Percentiles rank a stretch among this genome's conserved stretches.
These are phyloP conservation scores for Cruciata laevipes DNA, from an alignment of 257 asterid genomes.

Conservation along the genomic window DNA sequence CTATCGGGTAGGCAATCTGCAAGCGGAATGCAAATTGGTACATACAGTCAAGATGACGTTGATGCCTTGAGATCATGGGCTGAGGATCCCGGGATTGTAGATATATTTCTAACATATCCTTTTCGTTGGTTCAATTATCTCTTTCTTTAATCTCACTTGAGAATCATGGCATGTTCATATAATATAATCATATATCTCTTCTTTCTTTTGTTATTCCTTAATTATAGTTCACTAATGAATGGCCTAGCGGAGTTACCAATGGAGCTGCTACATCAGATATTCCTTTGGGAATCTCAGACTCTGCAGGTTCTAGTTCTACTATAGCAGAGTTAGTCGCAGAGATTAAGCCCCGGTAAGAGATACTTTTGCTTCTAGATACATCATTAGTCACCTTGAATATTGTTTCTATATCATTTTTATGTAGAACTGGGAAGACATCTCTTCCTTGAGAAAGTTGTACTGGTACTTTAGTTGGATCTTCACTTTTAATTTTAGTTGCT, in stretches of 20 bases:
- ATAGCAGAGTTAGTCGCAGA: conserved; percentile 78
- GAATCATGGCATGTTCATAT: background rate
- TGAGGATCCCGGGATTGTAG: conserved; percentile 78
- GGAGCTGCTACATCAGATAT: conserved; percentile 50
- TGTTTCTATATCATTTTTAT: background rate
- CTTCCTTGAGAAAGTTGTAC: background rate
- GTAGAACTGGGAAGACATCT: background rate
- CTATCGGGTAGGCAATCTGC: conserved; percentile 76
- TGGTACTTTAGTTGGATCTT: background rate
- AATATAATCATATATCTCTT: background rate
- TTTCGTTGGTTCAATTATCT: conserved; percentile 12
- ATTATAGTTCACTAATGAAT: conserved; percentile 71
- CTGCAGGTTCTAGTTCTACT: conserved; percentile 44
- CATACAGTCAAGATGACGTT: conserved; percentile 80
- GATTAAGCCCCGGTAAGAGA: conserved; percentile 86
- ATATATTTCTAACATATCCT: conserved; percentile 96
- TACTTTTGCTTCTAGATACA: conserved; percentile 5
- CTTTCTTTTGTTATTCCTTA: conserved; percentile 38
- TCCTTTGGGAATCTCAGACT: conserved; percentile 55
- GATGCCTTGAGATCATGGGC: conserved; percentile 90
- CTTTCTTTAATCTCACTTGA: background rate
- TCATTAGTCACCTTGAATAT: background rate
- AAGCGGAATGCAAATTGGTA: conserved; percentile 61
- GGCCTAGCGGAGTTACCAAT: conserved; percentile 72
- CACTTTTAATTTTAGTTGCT: background rate